Conservation (phyloP, 2,329 filamentous ascomycete species). For the Arthroderma sp. region DNA sequence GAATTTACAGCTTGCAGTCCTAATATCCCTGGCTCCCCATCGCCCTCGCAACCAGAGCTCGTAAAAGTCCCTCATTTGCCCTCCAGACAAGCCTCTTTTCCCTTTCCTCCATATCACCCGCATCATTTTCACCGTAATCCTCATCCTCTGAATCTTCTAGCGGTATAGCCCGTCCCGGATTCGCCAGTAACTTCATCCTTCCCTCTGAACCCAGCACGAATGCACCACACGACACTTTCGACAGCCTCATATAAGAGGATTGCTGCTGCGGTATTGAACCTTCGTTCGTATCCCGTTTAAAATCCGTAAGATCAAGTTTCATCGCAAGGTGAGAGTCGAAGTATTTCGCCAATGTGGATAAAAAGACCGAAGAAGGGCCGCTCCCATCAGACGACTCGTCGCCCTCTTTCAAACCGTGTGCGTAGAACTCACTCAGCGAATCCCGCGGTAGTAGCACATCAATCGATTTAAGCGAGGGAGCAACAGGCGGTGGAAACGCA, state of each 20-base stretch:
- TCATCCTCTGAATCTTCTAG: slow-evolving; percentile 13
- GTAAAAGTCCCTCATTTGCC: slow-evolving; percentile 22
- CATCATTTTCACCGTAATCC: slow-evolving; percentile 9
- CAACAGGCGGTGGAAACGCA: slow-evolving; percentile 22
- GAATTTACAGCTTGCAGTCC: neutral
- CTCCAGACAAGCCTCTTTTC: slow-evolving; percentile 15
- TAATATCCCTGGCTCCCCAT: slow-evolving; percentile 5
- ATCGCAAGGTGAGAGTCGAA: slow-evolving; percentile 27
- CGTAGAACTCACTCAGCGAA: slow-evolving; percentile 15
- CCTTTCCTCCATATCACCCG: slow-evolving; percentile 9
- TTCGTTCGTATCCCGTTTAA: neutral
- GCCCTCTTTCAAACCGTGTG: slow-evolving; percentile 9
- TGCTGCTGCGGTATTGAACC: neutral
- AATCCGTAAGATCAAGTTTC: slow-evolving; percentile 20
- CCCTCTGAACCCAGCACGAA: slow-evolving; percentile 28
- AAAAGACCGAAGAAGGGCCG: slow-evolving; percentile 12
- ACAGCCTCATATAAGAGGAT: slow-evolving; percentile 19
- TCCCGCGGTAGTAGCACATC: slow-evolving; percentile 23
- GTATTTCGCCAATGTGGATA: slow-evolving; percentile 22
- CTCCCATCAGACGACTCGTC: slow-evolving; percentile 1
- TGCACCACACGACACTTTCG: slow-evolving; percentile 25
- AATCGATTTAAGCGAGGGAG: slow-evolving; percentile 22
- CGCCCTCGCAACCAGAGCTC: slow-evolving; percentile 19
- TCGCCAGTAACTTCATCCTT: slow-evolving; percentile 24
- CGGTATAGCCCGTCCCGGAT: slow-evolving; percentile 9